Evolutionary conservation across 805 yeast genomes (phyloP), one percentile per base, ranked within the genome.

Genomic region (Yarrowia sp.): DNA sequence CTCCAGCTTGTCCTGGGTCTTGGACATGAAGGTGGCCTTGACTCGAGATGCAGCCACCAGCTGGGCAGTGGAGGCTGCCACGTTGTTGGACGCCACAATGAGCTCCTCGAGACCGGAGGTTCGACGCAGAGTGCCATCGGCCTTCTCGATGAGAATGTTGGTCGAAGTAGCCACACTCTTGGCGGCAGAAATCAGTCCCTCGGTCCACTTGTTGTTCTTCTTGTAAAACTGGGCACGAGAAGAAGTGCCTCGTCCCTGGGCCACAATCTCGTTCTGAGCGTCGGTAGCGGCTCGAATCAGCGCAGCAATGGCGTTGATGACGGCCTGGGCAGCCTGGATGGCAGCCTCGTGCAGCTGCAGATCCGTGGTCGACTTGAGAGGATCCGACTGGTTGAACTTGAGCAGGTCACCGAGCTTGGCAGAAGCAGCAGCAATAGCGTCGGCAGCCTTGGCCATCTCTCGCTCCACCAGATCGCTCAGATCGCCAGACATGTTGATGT

Each of bases 121-220:
- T 1, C 81, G 81, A 59, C 82, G 80, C 41, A 91, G 77, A 17
- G 90, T 90, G 19, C 96, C 95, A 76, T 90, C 95, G 0, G 96
- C 96, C n/a, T 90, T 88, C 66, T 83, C 83, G 66, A 91, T 91
- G 68, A 91, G 80, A n/a, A 87, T 78, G 70, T 86, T 88, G 2
- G 97, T 92, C 0, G 96, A 84, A 2, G 84, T 83, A 1, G 96
- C 96, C 41, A 91, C 95, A 1, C 93, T 86, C 70, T 88, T 87
- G 1, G 96, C 90, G 17, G 97, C 97, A 66, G 96, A 88, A 32
- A 91, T 86, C 65, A 91, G 84, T 22, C 97, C 97, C 76, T 92
- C 96, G 0, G 97, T 90, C 97, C 97, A 91, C 70, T 93, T 82
- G 75, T 86, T 91, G 74, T 91, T 89, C 76, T 90, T 90, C 74